These are phyloP conservation scores for Corymbia calophylla DNA, from an alignment of 441 rosid genomes.

Conservation along the genomic window DNA sequence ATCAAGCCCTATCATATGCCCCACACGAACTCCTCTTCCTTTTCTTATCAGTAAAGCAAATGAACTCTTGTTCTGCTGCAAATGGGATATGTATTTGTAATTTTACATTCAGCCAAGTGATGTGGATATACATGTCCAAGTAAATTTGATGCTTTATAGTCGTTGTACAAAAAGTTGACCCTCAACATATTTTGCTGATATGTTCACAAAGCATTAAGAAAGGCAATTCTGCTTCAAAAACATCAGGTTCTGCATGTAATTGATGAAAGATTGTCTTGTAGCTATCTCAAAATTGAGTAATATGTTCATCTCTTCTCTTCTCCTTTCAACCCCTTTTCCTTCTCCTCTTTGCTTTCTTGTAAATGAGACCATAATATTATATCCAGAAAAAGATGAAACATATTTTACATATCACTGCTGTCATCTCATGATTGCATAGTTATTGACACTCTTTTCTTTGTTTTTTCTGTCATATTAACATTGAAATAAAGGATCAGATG, in stretches of 20 bases:
- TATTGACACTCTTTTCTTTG: not conserved
- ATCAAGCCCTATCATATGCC: not conserved
- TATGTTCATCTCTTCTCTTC: not conserved
- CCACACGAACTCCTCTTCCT: not conserved
- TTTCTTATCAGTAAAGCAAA: not conserved
- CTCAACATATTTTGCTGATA: not conserved
- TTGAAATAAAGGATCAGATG: not conserved
- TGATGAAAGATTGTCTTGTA: not conserved
- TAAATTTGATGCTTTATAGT: not conserved
- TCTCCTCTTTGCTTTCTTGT: not conserved
- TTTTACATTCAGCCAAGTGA: not conserved
- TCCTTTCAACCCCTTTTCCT: not conserved
- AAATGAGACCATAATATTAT: not conserved
- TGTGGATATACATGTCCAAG: not conserved
- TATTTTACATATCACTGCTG: not conserved
- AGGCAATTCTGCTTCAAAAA: not conserved
- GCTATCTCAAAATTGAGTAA: not conserved
- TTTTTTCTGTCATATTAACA: not conserved
- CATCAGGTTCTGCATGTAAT: not conserved
- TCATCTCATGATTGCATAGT: not conserved
- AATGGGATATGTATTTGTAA: not conserved
- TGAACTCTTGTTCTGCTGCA: not conserved
- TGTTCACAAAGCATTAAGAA: not conserved
- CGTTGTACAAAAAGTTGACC: not conserved
- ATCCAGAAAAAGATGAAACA: not conserved